Base-by-base conservation (phyloP, 306 rosid species). In the Ammopiptanthus mongolicus region DNA sequence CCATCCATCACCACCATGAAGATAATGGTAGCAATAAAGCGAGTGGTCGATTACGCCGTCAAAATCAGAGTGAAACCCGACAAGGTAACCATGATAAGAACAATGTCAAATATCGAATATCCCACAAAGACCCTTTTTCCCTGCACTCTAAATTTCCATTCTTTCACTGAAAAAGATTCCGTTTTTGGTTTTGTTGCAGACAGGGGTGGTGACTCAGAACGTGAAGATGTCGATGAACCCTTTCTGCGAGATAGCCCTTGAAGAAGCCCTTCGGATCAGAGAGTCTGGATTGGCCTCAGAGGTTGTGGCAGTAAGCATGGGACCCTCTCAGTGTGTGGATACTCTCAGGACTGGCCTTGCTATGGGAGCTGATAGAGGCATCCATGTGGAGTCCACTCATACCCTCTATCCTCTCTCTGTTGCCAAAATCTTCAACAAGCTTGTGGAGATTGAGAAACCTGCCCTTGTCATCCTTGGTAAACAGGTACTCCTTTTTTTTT, bases 141-240 rank as follows among this genome's bases (percentile, higher is more conserved):
- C 1, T 46, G 0, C 8, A 42, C 36, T 23, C n/a, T 19, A 13
- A 68, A 65, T 65, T 71, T 37, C 3, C 80, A 60, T n/a, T 34
- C 23, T 77, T 57, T 37, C 18, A 0, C 57, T 65, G 0, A 55
- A 83, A 21, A 69, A 31, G 61, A 42, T 29, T 42, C 55, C 29
- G 6, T 77, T 69, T 77, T 11, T 7, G 12, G 62, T 23, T 55
- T 55, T 55, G 18, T 1, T 80, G 69, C 81, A 90, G 93, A 89
- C 85, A 8, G 98, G 93, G 22, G 98, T 96, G 39, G 99, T 90
- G 77, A 96, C 96, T 73, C 93, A 96, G 81, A 96, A 92, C 76
- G 96, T 96, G 88, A 95, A 96, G 74, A 96, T 96, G 99, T 95
- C 99, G 31, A 95, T 95, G 97, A 95, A 95, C 76, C 97, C 99